Evolutionary conservation across 2,329 filamentous ascomycete species (phyloP).

Genomic region (Podosphaera fusca): DNA sequence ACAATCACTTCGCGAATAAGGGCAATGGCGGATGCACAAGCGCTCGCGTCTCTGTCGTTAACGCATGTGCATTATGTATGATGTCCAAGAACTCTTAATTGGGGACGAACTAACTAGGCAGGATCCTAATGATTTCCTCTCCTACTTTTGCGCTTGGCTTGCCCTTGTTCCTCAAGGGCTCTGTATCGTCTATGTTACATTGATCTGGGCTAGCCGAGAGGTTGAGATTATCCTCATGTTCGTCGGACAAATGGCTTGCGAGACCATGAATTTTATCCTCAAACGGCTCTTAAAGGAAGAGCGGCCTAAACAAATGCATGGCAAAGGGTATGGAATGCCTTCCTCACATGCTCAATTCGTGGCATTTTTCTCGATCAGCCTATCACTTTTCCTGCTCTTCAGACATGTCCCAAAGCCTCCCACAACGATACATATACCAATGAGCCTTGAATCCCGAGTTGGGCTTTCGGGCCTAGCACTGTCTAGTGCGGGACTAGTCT

Average conservation of each 20-base stretch:
- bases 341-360: slow-evolving; percentile 89
- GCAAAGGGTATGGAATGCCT: slow-evolving; percentile 96
- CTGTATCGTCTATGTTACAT: slow-evolving; percentile 69
- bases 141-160: slow-evolving; percentile 77
- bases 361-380: slow-evolving; percentile 67
- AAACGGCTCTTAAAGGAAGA: slow-evolving; percentile 88
- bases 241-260: slow-evolving; percentile 72
- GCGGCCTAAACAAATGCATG: slow-evolving; percentile 56
- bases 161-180: slow-evolving; percentile 83
- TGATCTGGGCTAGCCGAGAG: slow-evolving; percentile 81
- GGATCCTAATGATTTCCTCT: slow-evolving; percentile 70
- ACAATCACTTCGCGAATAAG: not conserved
- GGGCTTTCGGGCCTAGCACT: slow-evolving; percentile 32
- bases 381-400: slow-evolving; percentile 64
- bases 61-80: slow-evolving; percentile 91
- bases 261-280: slow-evolving; percentile 69
- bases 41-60: slow-evolving; percentile 72
- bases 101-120: slow-evolving; percentile 17
- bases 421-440: slow-evolving; percentile 24
- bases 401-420: slow-evolving; percentile 40
- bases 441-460: slow-evolving; percentile 35
- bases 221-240: slow-evolving; percentile 78
- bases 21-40: slow-evolving; percentile 20
- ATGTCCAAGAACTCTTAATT: slow-evolving; percentile 4
- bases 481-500: slow-evolving; percentile 41